Base-by-base conservation (phyloP, 768 basidiomycete genomes). In the Pleurotus pulmonarius region DNA sequence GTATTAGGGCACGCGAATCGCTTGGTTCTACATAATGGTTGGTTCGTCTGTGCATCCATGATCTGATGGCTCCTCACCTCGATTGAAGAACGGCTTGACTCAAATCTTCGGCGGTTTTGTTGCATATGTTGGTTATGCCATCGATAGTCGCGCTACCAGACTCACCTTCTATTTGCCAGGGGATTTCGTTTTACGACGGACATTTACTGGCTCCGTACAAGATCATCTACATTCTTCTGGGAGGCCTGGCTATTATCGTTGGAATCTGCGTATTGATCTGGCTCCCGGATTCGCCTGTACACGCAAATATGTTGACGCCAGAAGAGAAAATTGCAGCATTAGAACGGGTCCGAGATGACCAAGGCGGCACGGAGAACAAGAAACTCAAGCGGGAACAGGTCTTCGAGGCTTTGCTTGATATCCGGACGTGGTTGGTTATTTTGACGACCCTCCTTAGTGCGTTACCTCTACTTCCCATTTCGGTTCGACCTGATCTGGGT, bases 1-100 rank as follows among this genome's bases (percentile, higher is more conserved):
- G 45, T 34, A 34, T 24, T 55, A 84, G 79, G 83, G 81, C 0
- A 75, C 72, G 12, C 76, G 85, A 6, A 81, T 87, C 15, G 78
- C 82, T 3, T 85, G 80, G 76, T 87, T 87, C 67, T 87, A 87
- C 66, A 75, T 84, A 26, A 84, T 86, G 83, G 85, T 82, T 62
- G 25, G 64, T 34, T 52, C 26, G 20, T 40, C 22, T 18, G 37
- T 34, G 5, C 15, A 5, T n/a, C 15, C 25, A 15, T 3, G 11
- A 16, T 20, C 22, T 45, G 4, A 38, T 3, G n/a, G 24, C 24
- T 4, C 25, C 44, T 45, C 12, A 53, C 18, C 5, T 7, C 8
- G 9, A 15, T 7, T 52, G 45, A 58, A 85, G 83, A 86, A 84
- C 51, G 82, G 82, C 25, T 68, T 85, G 3, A 85, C 84, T 0